A percentile compares a stretch with the other conserved stretches of the same genome.
Conservation (phyloP, 1,284 basidiomycete species). For the Irpex sp. region DNA sequence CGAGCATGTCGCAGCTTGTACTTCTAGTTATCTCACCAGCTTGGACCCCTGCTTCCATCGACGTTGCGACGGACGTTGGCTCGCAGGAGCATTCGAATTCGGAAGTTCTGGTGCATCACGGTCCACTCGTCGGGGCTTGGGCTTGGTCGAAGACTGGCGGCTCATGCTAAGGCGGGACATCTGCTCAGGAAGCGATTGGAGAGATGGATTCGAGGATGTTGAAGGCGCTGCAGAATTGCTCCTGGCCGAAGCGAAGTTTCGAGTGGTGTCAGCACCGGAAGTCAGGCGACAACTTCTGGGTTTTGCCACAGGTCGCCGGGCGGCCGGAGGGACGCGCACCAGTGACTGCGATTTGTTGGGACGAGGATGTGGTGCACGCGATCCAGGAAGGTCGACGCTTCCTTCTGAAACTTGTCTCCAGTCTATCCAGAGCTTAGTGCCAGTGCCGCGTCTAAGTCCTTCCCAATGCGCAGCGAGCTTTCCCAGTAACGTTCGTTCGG, state of each 20-base stretch:
- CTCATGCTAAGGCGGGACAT: not conserved
- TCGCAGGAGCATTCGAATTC: not conserved
- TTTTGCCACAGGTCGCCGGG: not conserved
- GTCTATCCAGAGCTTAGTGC: constrained; percentile 16
- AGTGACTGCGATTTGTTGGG: not conserved
- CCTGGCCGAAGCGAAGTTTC: too few relatives aligned
- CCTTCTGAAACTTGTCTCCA: constrained; percentile 15
- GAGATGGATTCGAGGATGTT: not conserved
- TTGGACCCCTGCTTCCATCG: not conserved
- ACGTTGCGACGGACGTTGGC: not conserved
- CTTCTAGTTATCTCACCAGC: not conserved
- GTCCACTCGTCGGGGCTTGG: not conserved
- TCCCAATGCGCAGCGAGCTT: constrained; percentile 21
- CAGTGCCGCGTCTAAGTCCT: not conserved
- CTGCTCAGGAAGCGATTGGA: not conserved
- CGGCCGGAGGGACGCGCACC: not conserved
- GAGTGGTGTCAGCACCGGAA: too few relatives aligned
- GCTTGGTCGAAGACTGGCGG: not conserved
- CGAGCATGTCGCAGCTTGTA: not conserved
- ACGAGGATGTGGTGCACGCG: not conserved
- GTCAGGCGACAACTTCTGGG: too few relatives aligned
- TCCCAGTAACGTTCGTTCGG: constrained; percentile 31
- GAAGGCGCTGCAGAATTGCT: not conserved
- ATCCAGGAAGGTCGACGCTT: constrained; percentile 18
- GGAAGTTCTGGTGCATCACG: not conserved